These are phyloP conservation scores for Fraxinus excelsior DNA, from an alignment of 257 asterid species.

Conservation along the genomic window DNA sequence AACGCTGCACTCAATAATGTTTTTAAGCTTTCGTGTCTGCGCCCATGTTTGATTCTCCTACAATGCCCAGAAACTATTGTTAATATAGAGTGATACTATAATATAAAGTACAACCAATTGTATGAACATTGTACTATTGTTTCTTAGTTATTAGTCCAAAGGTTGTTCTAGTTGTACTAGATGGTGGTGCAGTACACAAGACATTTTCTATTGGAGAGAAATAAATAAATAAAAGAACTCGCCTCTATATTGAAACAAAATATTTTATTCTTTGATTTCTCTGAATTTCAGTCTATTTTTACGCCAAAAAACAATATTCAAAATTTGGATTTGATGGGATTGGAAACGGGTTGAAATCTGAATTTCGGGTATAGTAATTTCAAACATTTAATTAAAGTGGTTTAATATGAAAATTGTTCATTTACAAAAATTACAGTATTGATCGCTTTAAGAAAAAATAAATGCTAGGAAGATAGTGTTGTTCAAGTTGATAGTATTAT, in stretches of 20 bases:
- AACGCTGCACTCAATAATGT: constrained; percentile 86
- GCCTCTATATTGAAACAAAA: too few species aligned
- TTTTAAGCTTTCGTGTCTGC: constrained; percentile 34
- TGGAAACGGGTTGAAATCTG: too few species aligned
- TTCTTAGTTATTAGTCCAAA: not conserved
- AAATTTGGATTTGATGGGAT: too few species aligned
- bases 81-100: constrained; percentile 16
- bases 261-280: too few species aligned
- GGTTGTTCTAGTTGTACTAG: constrained; percentile 27
- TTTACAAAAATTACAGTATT: too few species aligned
- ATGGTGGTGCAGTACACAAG: constrained; percentile 30
- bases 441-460: too few species aligned
- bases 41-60: not conserved
- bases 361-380: too few species aligned
- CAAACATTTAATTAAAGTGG: too few species aligned
- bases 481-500: not conserved
- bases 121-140: constrained; percentile 34
- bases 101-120: constrained; percentile 32
- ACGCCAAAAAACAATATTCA: too few species aligned
- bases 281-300: too few species aligned
- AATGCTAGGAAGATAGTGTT: not conserved
- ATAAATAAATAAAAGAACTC: too few species aligned
- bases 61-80: not conserved
- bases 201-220: not conserved
- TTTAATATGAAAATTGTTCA: too few species aligned